Base-by-base conservation (phyloP, 441 rosid genomes). In the Brassica hybrid region DNA sequence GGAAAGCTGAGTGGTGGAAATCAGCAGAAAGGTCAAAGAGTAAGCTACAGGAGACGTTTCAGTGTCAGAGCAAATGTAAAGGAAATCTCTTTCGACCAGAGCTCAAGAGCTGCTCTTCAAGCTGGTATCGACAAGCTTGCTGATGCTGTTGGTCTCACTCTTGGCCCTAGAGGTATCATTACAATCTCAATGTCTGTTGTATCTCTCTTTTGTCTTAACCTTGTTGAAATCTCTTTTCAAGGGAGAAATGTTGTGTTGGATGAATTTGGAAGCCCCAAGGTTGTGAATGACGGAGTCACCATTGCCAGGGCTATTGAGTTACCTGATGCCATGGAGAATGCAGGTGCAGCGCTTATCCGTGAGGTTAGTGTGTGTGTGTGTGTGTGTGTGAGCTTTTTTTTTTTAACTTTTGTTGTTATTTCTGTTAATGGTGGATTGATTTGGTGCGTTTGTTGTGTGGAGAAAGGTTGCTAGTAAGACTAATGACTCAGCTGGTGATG, bases 401-500 rank as follows among this genome's bases (percentile, higher is more conserved):
- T n/a, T n/a, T n/a, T n/a, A 34, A 9, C 45, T 38, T 38, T 71
- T 71, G 25, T 6, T 62, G 4, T 30, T 14, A 1, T 21, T 34
- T n/a, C n/a, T n/a, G n/a, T n/a, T n/a, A n/a, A n/a, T 17, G 59
- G 16, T 67, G 97, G 36, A 32, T 21, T 34, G 16, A 2, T 43
- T 59, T 36, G 4, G 65, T 80, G 45, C 65, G 69, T 41, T 43
- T 27, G 7, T 69, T 83, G 50, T 71, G 48, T 81, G 21, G 13
- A 69, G 59, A 69, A 95, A 38, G 99, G 99, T 93, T 76, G 99
- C 99, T 0, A 93, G 97, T 84, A 96, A 96, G 83, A 96, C 98
- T 27, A 95, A 95, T 76, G 99, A 95, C 83, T 88, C 97, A 1
- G 98, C 99, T 78, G 98, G 98, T 75, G 99, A 95, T 86, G 99